Evolutionary conservation across 305 asterid genomes (phyloP), one percentile per base, ranked within the genome.

Genomic region (Fraxinus ornus): DNA sequence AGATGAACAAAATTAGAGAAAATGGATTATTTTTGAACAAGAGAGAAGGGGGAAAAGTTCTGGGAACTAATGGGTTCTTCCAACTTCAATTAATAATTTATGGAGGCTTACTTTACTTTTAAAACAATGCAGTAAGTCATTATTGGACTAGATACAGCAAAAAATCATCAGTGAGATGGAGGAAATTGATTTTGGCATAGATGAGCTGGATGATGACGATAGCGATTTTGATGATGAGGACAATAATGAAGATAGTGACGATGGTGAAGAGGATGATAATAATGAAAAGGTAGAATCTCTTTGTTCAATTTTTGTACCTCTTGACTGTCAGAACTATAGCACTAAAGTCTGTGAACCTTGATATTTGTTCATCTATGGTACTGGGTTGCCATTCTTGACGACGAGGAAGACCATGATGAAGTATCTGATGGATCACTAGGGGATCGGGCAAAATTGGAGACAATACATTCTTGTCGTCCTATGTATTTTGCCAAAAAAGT

Each of bases 81-180:
- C 24, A 7, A 37, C 57, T 71, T 36, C 41, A 75, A 77, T 79
- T 57, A 76, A 30, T 84, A 52, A 52, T 75, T 76, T 44, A 6
- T 28, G 64, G 80, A 78, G 81, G 84, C 84, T 90, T 86, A 85
- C 85, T 80, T 83, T 76, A 84, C 84, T 83, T n/a, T 83, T 75
- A 39, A 87, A 84, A 66, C 39, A 28, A 83, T 93, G 96, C 93
- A 95, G 98, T 97, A 95, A 92, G 95, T 93, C 82, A 92, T 94
- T 80, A 85, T 95, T 78, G 99, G 97, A 68, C 88, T 95, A 86
- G 97, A 92, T 90, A 90, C 98, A 24, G 88, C 95, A 75, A 97
- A 94, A 88, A 88, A 33, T 94, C 92, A 72, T 94, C 4, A 85
- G 89, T 80, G 96, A 95, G 89, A 86, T 95, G 84, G 97, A 91